Evolutionary conservation across 176 grass and related monocot species (phyloP), one percentile per base, ranked within the genome.

Genomic region (Musa troglodytarum): DNA sequence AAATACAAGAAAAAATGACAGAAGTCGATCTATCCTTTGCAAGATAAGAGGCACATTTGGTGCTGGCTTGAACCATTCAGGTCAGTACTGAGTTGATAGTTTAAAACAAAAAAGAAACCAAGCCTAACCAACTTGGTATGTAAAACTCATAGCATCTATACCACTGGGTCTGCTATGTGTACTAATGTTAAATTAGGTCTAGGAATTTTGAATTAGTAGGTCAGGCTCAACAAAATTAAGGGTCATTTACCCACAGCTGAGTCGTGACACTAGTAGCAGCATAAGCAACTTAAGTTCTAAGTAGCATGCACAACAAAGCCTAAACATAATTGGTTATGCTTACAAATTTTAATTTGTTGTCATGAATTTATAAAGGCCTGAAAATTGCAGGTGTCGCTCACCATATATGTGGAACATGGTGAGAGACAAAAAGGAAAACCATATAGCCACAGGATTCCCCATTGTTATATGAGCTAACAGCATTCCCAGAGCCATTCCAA

Each of bases 381-480:
- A 26, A 53, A 26, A 21, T 5, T 26, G 20, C 11, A 64, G 49
- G 23, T 9, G 29, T 9, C 43, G 84, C 94, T 81, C 79, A 98
- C 90, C 94, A 56, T 91, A 98, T 82, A 98, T 92, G 85, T 98
- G 94, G 69, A 98, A 91, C 52, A 93, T 57, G 8, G 94, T 98
- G 52, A 98, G 88, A 78, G 88, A 93, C 72, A 98, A 86, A 76
- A 98, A 98, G 9, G 80, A 93, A 74, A 83, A 50, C 94, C 94
- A 93, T 57, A 98, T 80, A 68, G 63, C 86, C 75, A 91, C 75
- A 85, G 86, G 82, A 85, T 87, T 83, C 10, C 83, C 90, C 74
- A 88, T 89, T 16, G 90, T 98, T 73, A 91, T 72, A 79, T 93
- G 87, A 77, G 94, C 86, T 74, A 98, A 59, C 50, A 93, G 68